These are phyloP conservation scores for Salix dunnii DNA, from an alignment of 345 rosid genomes.

Conservation along the genomic window DNA sequence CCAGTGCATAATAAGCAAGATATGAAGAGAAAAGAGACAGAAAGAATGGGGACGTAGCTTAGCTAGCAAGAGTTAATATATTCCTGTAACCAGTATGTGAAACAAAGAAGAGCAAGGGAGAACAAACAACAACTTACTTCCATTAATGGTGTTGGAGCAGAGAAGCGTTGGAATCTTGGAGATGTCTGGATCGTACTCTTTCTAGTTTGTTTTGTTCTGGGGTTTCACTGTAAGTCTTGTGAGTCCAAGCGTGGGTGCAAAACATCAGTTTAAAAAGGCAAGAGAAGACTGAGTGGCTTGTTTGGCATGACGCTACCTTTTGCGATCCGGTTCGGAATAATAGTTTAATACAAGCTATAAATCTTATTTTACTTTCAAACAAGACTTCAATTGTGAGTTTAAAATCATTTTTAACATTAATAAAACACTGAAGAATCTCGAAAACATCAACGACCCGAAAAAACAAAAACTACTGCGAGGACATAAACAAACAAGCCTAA, in stretches of 20 bases:
- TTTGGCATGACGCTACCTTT: too few relatives aligned
- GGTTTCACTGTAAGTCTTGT: neutral
- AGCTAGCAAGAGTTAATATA: too few relatives aligned
- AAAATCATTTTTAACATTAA: too few relatives aligned
- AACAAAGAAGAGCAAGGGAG: neutral
- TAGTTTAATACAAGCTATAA: too few relatives aligned
- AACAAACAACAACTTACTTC: constrained; percentile 10
- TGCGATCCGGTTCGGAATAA: too few relatives aligned
- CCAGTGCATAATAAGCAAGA: neutral
- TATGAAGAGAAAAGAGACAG: neutral
- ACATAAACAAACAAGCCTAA: neutral
- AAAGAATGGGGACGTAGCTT: too few relatives aligned
- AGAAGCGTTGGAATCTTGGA: neutral
- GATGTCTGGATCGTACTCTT: too few relatives aligned
- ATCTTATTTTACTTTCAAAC: too few relatives aligned
- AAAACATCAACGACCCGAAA: too few relatives aligned
- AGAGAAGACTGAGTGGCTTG: constrained; percentile 1
- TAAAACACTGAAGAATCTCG: too few relatives aligned
- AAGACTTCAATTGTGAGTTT: too few relatives aligned
- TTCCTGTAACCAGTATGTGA: neutral
- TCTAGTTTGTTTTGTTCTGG: neutral
- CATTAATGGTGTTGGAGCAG: constrained; percentile 5
- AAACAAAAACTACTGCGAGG: too few relatives aligned
- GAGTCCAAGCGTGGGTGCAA: constrained; percentile 5
- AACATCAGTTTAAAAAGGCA: constrained; percentile 6